Evolutionary conservation across 495 filamentous ascomycete genomes (phyloP).

Genomic region (Podospora anserina): DNA sequence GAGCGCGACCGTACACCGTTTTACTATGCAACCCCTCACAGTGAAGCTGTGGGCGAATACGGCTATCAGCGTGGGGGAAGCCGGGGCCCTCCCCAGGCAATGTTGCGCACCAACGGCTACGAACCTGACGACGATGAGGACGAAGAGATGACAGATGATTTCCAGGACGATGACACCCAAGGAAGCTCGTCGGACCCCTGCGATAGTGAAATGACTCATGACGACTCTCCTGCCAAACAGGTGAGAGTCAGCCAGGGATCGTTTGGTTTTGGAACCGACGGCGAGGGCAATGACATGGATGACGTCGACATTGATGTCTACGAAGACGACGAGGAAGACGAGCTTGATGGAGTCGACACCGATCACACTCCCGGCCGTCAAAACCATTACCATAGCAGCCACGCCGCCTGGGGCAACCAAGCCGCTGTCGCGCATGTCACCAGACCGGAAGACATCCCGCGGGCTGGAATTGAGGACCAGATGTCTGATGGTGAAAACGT

Average conservation of each 20-base stretch:
- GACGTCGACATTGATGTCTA: slow-evolving; percentile 29
- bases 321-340: slow-evolving; percentile 37
- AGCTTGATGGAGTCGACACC: slow-evolving; percentile 34
- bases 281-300: slow-evolving; percentile 13
- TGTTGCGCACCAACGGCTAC: slow-evolving; percentile 18
- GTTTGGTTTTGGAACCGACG: slow-evolving; percentile 10
- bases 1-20: slow-evolving; percentile 42
- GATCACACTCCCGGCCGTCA: slow-evolving; percentile 13
- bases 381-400: slow-evolving; percentile 4
- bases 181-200: slow-evolving; percentile 35
- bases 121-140: slow-evolving; percentile 19
- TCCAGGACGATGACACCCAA: slow-evolving; percentile 21
- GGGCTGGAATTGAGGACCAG: slow-evolving; percentile 45
- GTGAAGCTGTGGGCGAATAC: slow-evolving; percentile 35
- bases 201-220: slow-evolving; percentile 26
- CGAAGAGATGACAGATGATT: slow-evolving; percentile 24
- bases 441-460: slow-evolving; percentile 42
- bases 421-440: background rate
- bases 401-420: slow-evolving; percentile 6
- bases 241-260: slow-evolving; percentile 1
- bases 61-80: slow-evolving; percentile 24
- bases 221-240: slow-evolving; percentile 5
- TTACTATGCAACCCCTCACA: slow-evolving; percentile 55
- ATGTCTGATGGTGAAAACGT: slow-evolving; percentile 43
- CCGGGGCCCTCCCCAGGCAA: slow-evolving; percentile 9